Base-by-base conservation (phyloP, 2,329 filamentous ascomycete species). In the Diaporthe ilicicola region DNA sequence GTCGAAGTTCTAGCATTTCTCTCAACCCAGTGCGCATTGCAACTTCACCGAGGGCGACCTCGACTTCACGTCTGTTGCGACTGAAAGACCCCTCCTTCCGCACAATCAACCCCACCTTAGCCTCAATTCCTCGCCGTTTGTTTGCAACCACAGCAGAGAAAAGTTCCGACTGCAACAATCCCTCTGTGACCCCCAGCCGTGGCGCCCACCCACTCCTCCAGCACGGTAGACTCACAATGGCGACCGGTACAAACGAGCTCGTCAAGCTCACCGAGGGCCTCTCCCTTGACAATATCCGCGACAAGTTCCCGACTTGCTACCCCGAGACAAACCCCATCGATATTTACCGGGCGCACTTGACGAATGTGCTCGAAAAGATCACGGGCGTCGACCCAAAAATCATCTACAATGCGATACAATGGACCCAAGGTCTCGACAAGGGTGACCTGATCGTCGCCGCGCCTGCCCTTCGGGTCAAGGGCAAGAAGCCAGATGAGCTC, bases 371-470 rank as follows among this genome's bases (percentile, higher is more conserved):
- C 50, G 84, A 89, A 42, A 84, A 89, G 24, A 87, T 94, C 72
- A 93, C 92, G 2, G 92, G 91, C 27, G 91, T 94, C 34, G 91
- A 93, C 70, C 80, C 86, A 42, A 84, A 87, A 67, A 89, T 94
- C 76, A 91, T 97, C 78, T 94, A 93, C 82, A 89, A 90, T 32
- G 90, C 90, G 46, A 84, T 97, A 51, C 89, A 92, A 83, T 95
- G 93, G 93, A 95, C 94, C 6, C 86, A 89, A 73, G 89, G 91
- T 46, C 85, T 94, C 27, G 94, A 96, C 74, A 94, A 95, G 84
- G 94, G 94, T 59, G 94, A 97, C 81, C 83, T 97, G 76, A 88
- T 93, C 67, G 82, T 97, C 56, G 91, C 94, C 10, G 90, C 94
- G 10, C 93, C 94, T 19, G 92, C 93, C n/a, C 87, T 97, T 74